Percentiles rank a stretch among this genome's conserved stretches.
Evolutionary conservation across 495 filamentous ascomycete species (phyloP).

Genomic region (Talaromyces wortmannii): DNA sequence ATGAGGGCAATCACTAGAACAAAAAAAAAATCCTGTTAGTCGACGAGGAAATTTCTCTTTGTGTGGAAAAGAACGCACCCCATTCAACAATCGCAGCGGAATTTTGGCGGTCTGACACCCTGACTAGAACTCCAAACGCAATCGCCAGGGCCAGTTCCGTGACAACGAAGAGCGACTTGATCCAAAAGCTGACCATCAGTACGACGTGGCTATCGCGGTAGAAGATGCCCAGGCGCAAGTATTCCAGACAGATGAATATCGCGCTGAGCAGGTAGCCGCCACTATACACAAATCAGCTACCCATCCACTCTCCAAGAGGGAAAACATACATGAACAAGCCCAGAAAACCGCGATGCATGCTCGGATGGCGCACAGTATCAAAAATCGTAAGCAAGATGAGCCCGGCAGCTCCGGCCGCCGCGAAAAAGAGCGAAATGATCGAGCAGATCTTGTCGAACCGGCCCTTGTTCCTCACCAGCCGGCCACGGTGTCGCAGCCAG

Average conservation of each 20-base stretch:
- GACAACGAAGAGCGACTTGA: constrained; percentile 76
- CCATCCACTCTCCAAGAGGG: neutral
- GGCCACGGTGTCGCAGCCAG: constrained; percentile 71
- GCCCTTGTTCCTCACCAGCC: constrained; percentile 64
- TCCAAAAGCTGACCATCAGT: constrained; percentile 68
- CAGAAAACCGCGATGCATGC: constrained; percentile 70
- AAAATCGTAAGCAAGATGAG: constrained; percentile 80
- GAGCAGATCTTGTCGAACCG: constrained; percentile 63
- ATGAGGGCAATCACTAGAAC: constrained; percentile 66
- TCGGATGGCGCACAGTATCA: constrained; percentile 62
- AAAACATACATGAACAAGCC: constrained; percentile 68
- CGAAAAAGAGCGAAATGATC: constrained; percentile 61
- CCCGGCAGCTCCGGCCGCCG: constrained; percentile 67
- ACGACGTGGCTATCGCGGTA: constrained; percentile 62
- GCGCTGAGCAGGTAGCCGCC: constrained; percentile 65
- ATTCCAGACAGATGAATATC: constrained; percentile 82
- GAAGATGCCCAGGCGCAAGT: constrained; percentile 71
- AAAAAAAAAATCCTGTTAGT: constrained; percentile 5
- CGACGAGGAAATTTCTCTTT: neutral
- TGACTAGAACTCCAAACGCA: constrained; percentile 43
- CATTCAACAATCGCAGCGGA: constrained; percentile 63
- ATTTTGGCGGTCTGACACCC: constrained; percentile 37
- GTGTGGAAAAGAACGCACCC: constrained; percentile 29
- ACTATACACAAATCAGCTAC: constrained; percentile 3
- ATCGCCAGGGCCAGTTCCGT: constrained; percentile 71